Percentiles rank a stretch among this genome's conserved stretches.
These are phyloP conservation scores for Escovopsis weberi DNA, from an alignment of 2,329 filamentous ascomycete genomes.

Conservation along the genomic window DNA sequence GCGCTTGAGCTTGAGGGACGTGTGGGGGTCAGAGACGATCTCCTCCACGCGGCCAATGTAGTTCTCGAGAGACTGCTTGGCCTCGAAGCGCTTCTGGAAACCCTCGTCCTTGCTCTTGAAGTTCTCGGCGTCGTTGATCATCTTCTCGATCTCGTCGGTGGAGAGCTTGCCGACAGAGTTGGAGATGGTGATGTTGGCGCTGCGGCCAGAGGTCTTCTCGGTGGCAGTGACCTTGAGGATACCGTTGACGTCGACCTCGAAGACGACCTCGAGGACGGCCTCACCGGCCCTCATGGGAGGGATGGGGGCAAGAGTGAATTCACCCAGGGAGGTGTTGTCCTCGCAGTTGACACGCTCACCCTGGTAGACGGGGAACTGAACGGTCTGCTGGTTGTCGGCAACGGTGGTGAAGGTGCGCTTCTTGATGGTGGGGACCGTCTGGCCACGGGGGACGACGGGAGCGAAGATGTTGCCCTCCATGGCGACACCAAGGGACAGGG, in stretches of 20 bases:
- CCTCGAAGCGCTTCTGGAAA: conserved; percentile 99
- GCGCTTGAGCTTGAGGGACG: conserved; percentile 96
- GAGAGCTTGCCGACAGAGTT: conserved; percentile 99
- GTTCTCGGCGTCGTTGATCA: conserved; percentile 94
- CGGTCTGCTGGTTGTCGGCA: conserved; percentile 50
- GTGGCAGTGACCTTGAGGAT: conserved; percentile 98
- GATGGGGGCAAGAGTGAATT: conserved; percentile 86
- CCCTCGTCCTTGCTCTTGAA: conserved; percentile 98
- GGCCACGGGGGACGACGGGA: conserved; percentile 70
- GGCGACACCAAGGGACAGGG: conserved; percentile 92
- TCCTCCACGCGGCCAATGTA: conserved; percentile 99
- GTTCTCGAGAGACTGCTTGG: conserved; percentile 96
- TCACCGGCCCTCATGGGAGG: conserved; percentile 88
- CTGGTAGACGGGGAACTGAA: conserved; percentile 83
- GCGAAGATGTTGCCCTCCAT: conserved; percentile 99
- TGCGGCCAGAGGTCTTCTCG: conserved; percentile 96
- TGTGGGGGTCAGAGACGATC: conserved; percentile 90
- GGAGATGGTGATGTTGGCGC: conserved; percentile 98
- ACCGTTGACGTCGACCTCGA: conserved; percentile 99
- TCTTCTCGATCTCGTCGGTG: conserved; percentile 86
- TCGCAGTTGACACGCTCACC: conserved; percentile 97
- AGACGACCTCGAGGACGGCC: conserved; percentile 91
- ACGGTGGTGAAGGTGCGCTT: conserved; percentile 87
- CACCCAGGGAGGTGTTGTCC: conserved; percentile 94
- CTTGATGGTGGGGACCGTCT: conserved; percentile 67